phyloP scores from a whole-genome alignment of 108 stramenopile species.

The Fragilaria radians region DNA sequence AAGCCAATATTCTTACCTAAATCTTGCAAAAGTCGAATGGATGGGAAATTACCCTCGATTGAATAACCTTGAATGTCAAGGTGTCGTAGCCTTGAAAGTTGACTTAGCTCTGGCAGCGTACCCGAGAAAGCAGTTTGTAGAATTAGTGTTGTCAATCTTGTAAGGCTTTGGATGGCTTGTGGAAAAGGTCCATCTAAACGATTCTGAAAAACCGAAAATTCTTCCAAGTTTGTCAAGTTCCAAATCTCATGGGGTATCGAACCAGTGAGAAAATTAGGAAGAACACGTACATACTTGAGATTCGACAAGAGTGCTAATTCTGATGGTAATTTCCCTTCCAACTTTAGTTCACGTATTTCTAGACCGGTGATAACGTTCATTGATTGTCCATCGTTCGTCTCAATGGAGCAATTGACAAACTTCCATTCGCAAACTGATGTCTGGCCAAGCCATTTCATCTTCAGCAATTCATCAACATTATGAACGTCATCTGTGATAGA shows the following conservation, averaged over 20 bases:
- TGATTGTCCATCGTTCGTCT: neutral
- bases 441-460: neutral
- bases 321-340: neutral
- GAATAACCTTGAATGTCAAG: neutral
- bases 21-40: neutral
- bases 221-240: neutral
- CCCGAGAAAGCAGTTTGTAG: neutral
- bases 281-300: neutral
- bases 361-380: neutral
- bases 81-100: neutral
- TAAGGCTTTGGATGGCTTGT: neutral
- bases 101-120: neutral
- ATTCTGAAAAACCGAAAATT: neutral
- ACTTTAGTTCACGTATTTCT: neutral
- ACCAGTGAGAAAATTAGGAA: neutral
- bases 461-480: neutral
- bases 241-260: neutral
- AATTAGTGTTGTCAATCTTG: neutral
- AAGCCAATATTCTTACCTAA: neutral
- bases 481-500: neutral
- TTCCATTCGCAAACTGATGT: neutral
- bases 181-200: neutral
- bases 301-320: neutral
- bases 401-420: neutral
- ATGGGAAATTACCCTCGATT: neutral